Conservation (phyloP, 495 filamentous ascomycete genomes). For the Penicillium robsamsonii region DNA sequence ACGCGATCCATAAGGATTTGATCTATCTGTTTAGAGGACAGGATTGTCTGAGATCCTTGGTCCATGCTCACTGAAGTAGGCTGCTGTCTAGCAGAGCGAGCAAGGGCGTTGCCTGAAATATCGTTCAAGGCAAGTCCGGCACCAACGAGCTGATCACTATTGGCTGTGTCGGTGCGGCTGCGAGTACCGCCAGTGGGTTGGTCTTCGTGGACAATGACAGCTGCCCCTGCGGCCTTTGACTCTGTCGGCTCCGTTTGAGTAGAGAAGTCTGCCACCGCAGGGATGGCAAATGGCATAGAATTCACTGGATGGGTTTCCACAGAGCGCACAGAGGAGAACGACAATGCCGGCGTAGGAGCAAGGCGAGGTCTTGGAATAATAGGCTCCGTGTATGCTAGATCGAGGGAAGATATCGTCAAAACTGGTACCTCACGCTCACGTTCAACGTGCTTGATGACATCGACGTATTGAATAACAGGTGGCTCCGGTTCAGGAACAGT, state of each 20-base stretch:
- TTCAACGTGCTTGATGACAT: conserved; percentile 12
- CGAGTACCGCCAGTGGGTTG: conserved; percentile 46
- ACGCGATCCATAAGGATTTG: conserved; percentile 55
- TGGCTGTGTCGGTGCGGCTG: conserved; percentile 27
- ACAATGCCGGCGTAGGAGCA: conserved; percentile 26
- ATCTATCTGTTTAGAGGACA: conserved; percentile 72
- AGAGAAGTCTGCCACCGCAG: conserved; percentile 20
- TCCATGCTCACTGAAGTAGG: conserved; percentile 54
- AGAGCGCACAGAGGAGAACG: conserved; percentile 38
- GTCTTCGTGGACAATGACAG: conserved; percentile 52
- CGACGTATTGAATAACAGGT: conserved; percentile 11
- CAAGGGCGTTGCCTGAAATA: conserved; percentile 45
- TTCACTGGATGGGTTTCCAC: conserved; percentile 42
- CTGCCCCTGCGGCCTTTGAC: conserved; percentile 19
- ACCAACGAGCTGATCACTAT: conserved; percentile 42
- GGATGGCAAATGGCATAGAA: conserved; percentile 19
- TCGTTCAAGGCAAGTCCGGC: conserved; percentile 42
- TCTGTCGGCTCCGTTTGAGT: conserved; percentile 27
- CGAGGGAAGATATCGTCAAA: conserved; percentile 15
- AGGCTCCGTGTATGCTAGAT: conserved; percentile 14
- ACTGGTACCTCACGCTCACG: conserved; percentile 11
- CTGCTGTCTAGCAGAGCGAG: conserved; percentile 28
- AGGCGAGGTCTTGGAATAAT: conserved; percentile 22
- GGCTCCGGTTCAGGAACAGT: conserved; percentile 25
- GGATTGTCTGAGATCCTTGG: conserved; percentile 69